phyloP scores from a whole-genome alignment of 2,329 filamentous ascomycete species.

The Plectosphaerella plurivora region DNA sequence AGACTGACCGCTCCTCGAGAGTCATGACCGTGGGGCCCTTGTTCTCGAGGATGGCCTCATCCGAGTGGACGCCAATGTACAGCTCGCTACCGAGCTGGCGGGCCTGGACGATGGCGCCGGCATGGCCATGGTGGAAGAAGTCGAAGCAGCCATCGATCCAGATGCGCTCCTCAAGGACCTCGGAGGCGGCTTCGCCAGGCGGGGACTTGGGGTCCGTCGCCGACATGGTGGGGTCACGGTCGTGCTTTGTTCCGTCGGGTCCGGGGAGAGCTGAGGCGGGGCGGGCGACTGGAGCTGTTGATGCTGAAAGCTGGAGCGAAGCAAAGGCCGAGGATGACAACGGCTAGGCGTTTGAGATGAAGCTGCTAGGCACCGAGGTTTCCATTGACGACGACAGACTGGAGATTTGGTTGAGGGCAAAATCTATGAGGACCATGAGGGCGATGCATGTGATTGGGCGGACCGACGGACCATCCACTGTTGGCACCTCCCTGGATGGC shows the following conservation, averaged over 20 bases:
- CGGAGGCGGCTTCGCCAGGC: slow-evolving; percentile 45
- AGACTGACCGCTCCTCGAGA: slow-evolving; percentile 69
- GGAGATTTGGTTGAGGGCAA: background rate
- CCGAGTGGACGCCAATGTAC: slow-evolving; percentile 89
- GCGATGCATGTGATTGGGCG: too few species aligned
- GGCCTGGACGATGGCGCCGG: slow-evolving; percentile 93
- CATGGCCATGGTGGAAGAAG: slow-evolving; percentile 97
- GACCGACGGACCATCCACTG: too few species aligned
- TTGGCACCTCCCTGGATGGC: too few species aligned
- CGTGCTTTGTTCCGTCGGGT: background rate
- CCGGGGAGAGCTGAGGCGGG: background rate
- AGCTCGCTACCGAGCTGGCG: slow-evolving; percentile 86
- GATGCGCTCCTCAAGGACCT: slow-evolving; percentile 66
- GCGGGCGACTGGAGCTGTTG: too few species aligned
- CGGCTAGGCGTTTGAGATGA: background rate
- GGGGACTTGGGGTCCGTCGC: slow-evolving; percentile 20
- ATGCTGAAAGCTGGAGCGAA: too few species aligned
- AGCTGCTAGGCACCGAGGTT: background rate
- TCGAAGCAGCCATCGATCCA: slow-evolving; percentile 99
- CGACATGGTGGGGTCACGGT: slow-evolving; percentile 10
- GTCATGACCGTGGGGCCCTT: slow-evolving; percentile 98
- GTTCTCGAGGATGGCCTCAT: slow-evolving; percentile 92
- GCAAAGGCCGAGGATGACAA: too few species aligned
- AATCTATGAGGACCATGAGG: too few species aligned
- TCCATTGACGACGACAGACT: background rate